Evolutionary conservation across 768 basidiomycete genomes (phyloP).

Genomic region (Kwoniella botswanensis): DNA sequence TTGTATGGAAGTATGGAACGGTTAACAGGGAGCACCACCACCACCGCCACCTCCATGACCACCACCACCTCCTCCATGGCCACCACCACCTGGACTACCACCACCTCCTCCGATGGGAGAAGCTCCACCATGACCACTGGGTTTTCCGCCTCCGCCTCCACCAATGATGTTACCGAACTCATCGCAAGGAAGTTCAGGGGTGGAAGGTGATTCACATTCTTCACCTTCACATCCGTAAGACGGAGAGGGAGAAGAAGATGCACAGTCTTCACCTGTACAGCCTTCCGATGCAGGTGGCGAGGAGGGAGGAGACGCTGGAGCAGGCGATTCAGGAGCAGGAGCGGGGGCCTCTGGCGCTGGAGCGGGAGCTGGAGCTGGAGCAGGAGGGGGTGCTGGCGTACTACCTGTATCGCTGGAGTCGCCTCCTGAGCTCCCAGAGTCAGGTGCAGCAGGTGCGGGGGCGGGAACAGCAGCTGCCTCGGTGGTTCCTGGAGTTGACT

Average conservation of each 20-base stretch:
- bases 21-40: neutral
- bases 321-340: slow-evolving; percentile 4
- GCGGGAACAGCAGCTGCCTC: slow-evolving; percentile 9
- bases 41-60: neutral
- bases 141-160: neutral
- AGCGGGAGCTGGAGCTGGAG: neutral
- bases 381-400: slow-evolving; percentile 9
- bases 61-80: neutral
- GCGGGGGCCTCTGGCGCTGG: slow-evolving; percentile 17
- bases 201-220: slow-evolving; percentile 1
- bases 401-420: slow-evolving; percentile 1
- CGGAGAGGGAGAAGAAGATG: neutral
- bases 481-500: slow-evolving; percentile 2
- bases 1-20: neutral
- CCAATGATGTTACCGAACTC: neutral
- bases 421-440: slow-evolving; percentile 10
- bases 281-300: neutral
- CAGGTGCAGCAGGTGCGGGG: neutral
- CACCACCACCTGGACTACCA: slow-evolving; percentile 6
- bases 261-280: neutral
- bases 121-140: neutral
- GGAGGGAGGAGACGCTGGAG: neutral
- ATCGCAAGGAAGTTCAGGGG: slow-evolving; percentile 1
- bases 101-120: slow-evolving; percentile 6
- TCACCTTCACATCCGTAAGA: slow-evolving; percentile 13